These are phyloP conservation scores for Austropuccinia psidii DNA, from an alignment of 1,284 basidiomycete species.

Conservation along the genomic window DNA sequence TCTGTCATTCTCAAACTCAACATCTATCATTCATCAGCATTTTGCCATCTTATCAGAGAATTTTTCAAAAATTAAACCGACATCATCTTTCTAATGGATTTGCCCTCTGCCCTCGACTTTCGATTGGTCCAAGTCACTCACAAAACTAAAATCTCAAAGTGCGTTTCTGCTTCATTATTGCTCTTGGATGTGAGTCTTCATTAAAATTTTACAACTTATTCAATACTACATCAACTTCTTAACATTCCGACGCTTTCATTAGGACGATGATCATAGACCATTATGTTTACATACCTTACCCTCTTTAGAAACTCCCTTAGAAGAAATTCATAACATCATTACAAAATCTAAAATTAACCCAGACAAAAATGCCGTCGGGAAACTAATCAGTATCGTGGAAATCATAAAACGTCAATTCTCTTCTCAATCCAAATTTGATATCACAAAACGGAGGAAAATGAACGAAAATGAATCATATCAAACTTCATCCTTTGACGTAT, in stretches of 20 bases:
- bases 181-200: constrained; percentile 15
- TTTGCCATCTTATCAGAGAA: too few relatives aligned
- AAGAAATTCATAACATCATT: constrained; percentile 23
- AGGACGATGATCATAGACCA: constrained; percentile 11
- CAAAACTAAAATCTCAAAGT: constrained; percentile 19
- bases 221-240: not conserved
- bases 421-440: constrained; percentile 26
- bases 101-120: constrained; percentile 11
- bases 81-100: too few relatives aligned
- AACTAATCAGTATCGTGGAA: constrained; percentile 67
- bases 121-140: constrained; percentile 11
- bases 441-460: constrained; percentile 50
- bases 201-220: not conserved
- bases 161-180: not conserved
- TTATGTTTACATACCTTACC: constrained; percentile 32
- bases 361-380: constrained; percentile 40
- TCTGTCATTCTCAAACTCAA: too few relatives aligned
- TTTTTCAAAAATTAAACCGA: too few relatives aligned
- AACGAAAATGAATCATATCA: constrained; percentile 27
- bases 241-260: not conserved
- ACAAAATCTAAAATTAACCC: constrained; percentile 20
- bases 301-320: not conserved
- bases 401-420: constrained; percentile 73
- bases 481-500: not conserved
- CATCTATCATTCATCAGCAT: too few relatives aligned